These are phyloP conservation scores for Mycena haematopus DNA, from an alignment of 768 basidiomycete genomes.

Conservation along the genomic window DNA sequence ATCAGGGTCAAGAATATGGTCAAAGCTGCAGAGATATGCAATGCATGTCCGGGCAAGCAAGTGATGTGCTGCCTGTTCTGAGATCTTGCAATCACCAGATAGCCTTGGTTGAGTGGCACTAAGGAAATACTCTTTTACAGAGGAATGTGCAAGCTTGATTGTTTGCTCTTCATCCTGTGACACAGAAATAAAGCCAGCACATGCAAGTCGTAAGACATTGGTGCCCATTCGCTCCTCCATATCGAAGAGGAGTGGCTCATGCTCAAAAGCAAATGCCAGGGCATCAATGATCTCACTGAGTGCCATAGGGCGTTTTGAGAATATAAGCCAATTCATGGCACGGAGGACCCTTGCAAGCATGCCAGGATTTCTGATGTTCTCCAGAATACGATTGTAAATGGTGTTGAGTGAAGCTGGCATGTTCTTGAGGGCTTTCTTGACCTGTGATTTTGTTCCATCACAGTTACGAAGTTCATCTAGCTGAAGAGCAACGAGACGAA, in stretches of 20 bases:
- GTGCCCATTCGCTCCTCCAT: neutral
- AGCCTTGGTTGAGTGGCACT: neutral
- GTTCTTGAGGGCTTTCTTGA: neutral
- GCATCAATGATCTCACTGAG: neutral
- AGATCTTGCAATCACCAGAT: neutral
- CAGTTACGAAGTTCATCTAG: neutral
- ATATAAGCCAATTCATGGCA: neutral
- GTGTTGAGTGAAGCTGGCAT: neutral
- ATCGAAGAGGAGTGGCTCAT: neutral
- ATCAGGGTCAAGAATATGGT: neutral
- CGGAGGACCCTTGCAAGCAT: neutral
- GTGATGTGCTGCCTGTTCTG: neutral
- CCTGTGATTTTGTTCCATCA: neutral
- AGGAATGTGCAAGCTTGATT: neutral
- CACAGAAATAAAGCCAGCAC: neutral
- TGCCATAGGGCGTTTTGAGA: neutral
- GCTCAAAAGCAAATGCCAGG: neutral
- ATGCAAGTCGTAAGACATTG: neutral
- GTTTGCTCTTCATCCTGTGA: neutral
- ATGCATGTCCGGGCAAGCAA: conserved; percentile 2
- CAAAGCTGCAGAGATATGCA: neutral
- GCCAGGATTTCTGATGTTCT: neutral
- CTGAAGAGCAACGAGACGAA: neutral
- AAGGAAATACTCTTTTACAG: neutral
- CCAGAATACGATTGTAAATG: neutral